Evolutionary conservation across 108 stramenopile species (phyloP).

Genomic region (Nitzschia sp.): DNA sequence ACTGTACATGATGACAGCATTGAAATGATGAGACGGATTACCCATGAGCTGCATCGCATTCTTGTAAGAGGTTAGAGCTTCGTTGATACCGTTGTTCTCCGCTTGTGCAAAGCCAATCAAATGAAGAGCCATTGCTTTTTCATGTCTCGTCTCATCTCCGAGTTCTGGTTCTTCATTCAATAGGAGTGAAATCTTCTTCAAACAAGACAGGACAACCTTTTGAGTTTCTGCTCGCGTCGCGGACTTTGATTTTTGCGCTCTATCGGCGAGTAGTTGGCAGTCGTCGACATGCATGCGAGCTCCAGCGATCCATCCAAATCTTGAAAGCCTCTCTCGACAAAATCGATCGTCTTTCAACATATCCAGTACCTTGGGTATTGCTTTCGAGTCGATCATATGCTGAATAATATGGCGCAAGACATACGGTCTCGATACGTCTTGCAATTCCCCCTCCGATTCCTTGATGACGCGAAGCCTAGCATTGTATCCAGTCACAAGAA

Average conservation of each 20-base stretch:
- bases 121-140: conserved; percentile 45
- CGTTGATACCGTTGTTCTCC: conserved; percentile 30
- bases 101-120: conserved; percentile 45
- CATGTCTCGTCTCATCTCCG: conserved; percentile 13
- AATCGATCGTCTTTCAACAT: conserved; percentile 49
- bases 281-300: conserved; percentile 45
- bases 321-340: conserved; percentile 45
- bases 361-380: conserved; percentile 39
- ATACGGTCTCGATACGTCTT: conserved; percentile 28
- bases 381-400: conserved; percentile 53
- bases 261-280: conserved; percentile 14
- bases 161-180: conserved; percentile 15
- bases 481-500: conserved; percentile 41
- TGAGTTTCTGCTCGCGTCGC: conserved; percentile 6
- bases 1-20: conserved; percentile 45
- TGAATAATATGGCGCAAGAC: conserved; percentile 38
- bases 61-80: conserved; percentile 48
- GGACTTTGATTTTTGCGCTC: conserved; percentile 4
- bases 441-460: background rate
- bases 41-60: conserved; percentile 40
- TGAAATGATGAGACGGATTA: conserved; percentile 30
- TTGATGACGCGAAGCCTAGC: conserved; percentile 4
- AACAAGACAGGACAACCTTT: conserved; percentile 13
- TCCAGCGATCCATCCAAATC: conserved; percentile 48
- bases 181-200: conserved; percentile 12